phyloP scores from a whole-genome alignment of 208 protist genomes.

The Histomonas meleagridis region DNA sequence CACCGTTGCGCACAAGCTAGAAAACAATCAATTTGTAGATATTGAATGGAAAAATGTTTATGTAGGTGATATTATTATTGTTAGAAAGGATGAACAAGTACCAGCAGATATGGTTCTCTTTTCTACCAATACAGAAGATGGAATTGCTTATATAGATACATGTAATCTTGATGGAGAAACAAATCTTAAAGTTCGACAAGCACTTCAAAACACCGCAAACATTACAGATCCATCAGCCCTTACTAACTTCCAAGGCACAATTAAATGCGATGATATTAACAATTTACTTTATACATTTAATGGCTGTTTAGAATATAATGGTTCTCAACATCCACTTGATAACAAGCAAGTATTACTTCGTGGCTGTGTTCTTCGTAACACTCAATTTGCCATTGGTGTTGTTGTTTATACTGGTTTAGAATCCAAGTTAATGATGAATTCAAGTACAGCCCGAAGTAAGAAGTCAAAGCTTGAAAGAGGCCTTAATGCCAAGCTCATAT shows the following conservation, averaged over 20 bases:
- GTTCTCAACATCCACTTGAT: conserved; percentile 43
- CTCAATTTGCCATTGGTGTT: conserved; percentile 48
- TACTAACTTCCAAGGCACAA: not conserved
- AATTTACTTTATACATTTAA: conserved; percentile 8
- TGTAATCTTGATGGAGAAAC: conserved; percentile 44
- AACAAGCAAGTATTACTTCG: conserved; percentile 51
- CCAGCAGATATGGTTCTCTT: conserved; percentile 37
- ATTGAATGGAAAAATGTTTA: conserved; percentile 54
- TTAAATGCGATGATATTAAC: not conserved
- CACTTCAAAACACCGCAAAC: not conserved
- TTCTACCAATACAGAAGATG: conserved; percentile 5
- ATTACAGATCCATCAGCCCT: not conserved
- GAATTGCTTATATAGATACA: conserved; percentile 43
- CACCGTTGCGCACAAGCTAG: not conserved
- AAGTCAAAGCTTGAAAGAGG: not conserved
- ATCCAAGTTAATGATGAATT: conserved; percentile 60
- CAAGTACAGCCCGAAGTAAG: conserved; percentile 57
- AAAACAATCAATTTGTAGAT: conserved; percentile 41
- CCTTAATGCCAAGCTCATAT: not conserved
- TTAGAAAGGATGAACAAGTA: conserved; percentile 31
- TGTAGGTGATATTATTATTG: conserved; percentile 57
- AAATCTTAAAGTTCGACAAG: not conserved
- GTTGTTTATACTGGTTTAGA: conserved; percentile 58
- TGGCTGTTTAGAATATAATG: not conserved
- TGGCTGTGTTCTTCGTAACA: conserved; percentile 52